Conservation (phyloP, 441 rosid genomes). For the Populus hybrid region DNA sequence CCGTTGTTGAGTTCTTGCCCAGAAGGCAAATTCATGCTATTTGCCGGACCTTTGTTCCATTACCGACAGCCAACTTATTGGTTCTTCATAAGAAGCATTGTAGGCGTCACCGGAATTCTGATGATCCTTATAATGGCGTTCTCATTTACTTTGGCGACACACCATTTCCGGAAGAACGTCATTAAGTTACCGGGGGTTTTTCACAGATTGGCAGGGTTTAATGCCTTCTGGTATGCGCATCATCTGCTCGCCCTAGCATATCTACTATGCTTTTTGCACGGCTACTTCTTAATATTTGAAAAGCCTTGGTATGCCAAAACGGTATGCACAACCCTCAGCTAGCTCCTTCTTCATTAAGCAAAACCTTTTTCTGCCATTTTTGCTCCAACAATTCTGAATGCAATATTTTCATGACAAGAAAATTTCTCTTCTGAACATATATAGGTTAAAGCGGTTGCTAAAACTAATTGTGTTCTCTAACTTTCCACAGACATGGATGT, state of each 20-base stretch:
- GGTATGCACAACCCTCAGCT: too few relatives aligned
- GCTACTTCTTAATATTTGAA: constrained; percentile 58
- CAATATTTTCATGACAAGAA: not conserved
- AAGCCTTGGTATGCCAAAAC: constrained; percentile 30
- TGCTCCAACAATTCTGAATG: not conserved
- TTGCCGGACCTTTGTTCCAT: constrained; percentile 42
- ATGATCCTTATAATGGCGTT: constrained; percentile 55
- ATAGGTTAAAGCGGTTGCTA: not conserved
- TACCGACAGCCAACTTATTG: constrained; percentile 57
- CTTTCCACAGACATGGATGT: constrained; percentile 84
- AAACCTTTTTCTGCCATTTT: not conserved
- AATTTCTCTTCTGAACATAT: not conserved
- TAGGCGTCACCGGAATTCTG: constrained; percentile 55
- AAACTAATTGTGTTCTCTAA: not conserved
- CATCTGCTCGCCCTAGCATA: constrained; percentile 74
- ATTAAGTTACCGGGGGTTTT: constrained; percentile 63
- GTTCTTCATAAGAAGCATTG: constrained; percentile 43
- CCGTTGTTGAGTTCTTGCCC: constrained; percentile 48
- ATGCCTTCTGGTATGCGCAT: constrained; percentile 91
- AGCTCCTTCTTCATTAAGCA: not conserved
- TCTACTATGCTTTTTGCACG: constrained; percentile 60
- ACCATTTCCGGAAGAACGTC: constrained; percentile 56
- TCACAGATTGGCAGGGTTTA: constrained; percentile 69
- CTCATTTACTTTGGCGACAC: constrained; percentile 67
- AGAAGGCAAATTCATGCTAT: constrained; percentile 34